Percentiles rank a stretch among this genome's conserved stretches.
Conservation (phyloP, 768 basidiomycete genomes). For the Boletales sp. region DNA sequence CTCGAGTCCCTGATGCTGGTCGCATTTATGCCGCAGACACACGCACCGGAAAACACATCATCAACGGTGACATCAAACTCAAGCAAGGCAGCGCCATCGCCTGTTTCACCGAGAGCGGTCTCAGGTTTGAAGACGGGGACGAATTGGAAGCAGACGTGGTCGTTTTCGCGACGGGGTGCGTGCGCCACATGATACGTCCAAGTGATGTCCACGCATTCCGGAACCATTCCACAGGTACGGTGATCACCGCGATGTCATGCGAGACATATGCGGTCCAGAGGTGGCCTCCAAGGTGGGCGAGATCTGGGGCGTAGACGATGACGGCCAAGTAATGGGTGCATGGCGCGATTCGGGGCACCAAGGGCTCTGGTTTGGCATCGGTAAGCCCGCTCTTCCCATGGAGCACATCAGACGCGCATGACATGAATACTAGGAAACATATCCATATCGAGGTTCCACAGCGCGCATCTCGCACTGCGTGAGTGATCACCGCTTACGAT, state of each 20-base stretch:
- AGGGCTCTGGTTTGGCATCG: conserved; percentile 7
- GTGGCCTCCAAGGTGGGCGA: conserved; percentile 40
- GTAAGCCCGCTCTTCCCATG: neutral
- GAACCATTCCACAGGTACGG: conserved; percentile 35
- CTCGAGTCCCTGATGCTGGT: neutral
- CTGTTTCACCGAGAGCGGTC: neutral
- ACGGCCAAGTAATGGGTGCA: conserved; percentile 51
- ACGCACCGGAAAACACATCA: conserved; percentile 37
- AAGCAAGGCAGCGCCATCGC: conserved; percentile 30
- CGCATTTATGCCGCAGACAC: conserved; percentile 10
- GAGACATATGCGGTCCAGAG: conserved; percentile 43
- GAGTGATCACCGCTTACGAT: neutral
- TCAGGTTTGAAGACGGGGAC: conserved; percentile 15
- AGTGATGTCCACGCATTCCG: neutral
- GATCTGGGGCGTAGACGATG: conserved; percentile 56
- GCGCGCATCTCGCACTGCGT: conserved; percentile 4
- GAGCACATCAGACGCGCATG: neutral
- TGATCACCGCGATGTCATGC: conserved; percentile 35
- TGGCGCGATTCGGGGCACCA: no score
- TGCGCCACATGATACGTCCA: no score
- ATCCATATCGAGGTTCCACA: conserved; percentile 9
- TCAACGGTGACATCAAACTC: conserved; percentile 42
- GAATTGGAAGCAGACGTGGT: no score
- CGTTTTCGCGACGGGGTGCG: conserved; percentile 15
- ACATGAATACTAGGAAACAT: neutral